Evolutionary conservation across 2,329 filamentous ascomycete species (phyloP).

Genomic region (Pyricularia sp.): DNA sequence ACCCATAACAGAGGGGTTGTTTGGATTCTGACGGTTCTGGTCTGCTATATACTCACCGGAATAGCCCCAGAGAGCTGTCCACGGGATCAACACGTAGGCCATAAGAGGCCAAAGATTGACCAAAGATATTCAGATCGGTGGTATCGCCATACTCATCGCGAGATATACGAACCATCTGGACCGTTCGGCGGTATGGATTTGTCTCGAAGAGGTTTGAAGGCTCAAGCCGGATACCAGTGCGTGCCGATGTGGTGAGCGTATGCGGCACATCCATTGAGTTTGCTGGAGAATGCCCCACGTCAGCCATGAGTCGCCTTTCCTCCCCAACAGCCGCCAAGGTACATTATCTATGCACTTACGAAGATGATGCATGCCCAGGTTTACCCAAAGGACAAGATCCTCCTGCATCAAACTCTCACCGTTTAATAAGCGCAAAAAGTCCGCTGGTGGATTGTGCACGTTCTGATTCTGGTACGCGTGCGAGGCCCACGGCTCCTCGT

Average conservation of each 20-base stretch:
- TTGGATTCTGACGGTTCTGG: slow-evolving; percentile 26
- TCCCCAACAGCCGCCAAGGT: not conserved
- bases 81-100: slow-evolving; percentile 18
- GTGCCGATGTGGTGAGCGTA: slow-evolving; percentile 38
- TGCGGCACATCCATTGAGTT: slow-evolving; percentile 44
- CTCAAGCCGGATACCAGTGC: slow-evolving; percentile 31
- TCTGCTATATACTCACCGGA: slow-evolving; percentile 23
- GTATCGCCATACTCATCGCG: slow-evolving; percentile 16
- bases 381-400: slow-evolving; percentile 42
- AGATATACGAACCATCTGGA: slow-evolving; percentile 27
- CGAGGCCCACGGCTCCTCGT: slow-evolving; percentile 37
- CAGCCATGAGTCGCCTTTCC: not conserved
- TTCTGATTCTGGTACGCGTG: slow-evolving; percentile 36
- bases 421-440: slow-evolving; percentile 37
- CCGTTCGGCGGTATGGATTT: slow-evolving; percentile 28
- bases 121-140: slow-evolving; percentile 20
- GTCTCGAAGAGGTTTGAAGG: slow-evolving; percentile 33
- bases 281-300: slow-evolving; percentile 12
- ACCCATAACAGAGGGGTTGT: not conserved
- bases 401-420: slow-evolving; percentile 30
- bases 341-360: slow-evolving; percentile 10
- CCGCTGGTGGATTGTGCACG: slow-evolving; percentile 34
- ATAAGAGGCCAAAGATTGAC: slow-evolving; percentile 14
- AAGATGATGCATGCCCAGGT: slow-evolving; percentile 47
- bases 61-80: slow-evolving; percentile 18